phyloP scores from a whole-genome alignment of 2,329 filamentous ascomycete genomes.

The Aspergillus costaricaensis region DNA sequence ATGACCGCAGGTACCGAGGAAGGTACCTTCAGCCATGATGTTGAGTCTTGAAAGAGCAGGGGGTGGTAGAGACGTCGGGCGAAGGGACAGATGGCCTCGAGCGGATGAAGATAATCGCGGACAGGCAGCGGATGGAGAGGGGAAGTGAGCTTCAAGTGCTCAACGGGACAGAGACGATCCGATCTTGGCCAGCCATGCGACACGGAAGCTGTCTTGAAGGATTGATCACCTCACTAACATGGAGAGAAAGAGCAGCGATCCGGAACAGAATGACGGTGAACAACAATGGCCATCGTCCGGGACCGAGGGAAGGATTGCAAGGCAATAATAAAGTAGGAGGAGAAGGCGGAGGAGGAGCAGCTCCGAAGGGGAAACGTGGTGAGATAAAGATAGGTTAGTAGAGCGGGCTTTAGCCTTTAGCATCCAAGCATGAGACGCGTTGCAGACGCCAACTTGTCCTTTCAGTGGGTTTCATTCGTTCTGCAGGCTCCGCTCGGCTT shows the following conservation, averaged over 20 bases:
- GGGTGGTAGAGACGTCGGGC: not conserved
- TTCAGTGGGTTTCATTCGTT: slow-evolving; percentile 11
- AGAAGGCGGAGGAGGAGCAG: not conserved
- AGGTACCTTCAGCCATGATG: slow-evolving; percentile 33
- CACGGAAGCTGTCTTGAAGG: slow-evolving; percentile 16
- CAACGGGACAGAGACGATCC: slow-evolving; percentile 22
- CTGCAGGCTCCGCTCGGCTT: not conserved
- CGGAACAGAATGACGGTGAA: not conserved
- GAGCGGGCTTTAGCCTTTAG: no score
- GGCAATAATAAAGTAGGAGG: not conserved
- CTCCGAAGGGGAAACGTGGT: not conserved
- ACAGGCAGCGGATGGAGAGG: slow-evolving; percentile 7
- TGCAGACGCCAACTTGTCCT: slow-evolving; percentile 27
- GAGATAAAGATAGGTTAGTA: not conserved
- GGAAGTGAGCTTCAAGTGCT: slow-evolving; percentile 22
- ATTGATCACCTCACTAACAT: slow-evolving; percentile 11
- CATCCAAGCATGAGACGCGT: not conserved
- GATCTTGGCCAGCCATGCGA: slow-evolving; percentile 29
- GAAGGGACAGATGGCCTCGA: not conserved
- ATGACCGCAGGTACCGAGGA: slow-evolving; percentile 33
- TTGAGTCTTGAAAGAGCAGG: not conserved
- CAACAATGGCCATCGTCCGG: slow-evolving; percentile 16
- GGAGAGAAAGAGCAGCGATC: slow-evolving; percentile 2
- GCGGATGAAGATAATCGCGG: not conserved
- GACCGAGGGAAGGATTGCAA: slow-evolving; percentile 3